Conservation (phyloP, 2,329 filamentous ascomycete genomes). For the Alternaria sp. region DNA sequence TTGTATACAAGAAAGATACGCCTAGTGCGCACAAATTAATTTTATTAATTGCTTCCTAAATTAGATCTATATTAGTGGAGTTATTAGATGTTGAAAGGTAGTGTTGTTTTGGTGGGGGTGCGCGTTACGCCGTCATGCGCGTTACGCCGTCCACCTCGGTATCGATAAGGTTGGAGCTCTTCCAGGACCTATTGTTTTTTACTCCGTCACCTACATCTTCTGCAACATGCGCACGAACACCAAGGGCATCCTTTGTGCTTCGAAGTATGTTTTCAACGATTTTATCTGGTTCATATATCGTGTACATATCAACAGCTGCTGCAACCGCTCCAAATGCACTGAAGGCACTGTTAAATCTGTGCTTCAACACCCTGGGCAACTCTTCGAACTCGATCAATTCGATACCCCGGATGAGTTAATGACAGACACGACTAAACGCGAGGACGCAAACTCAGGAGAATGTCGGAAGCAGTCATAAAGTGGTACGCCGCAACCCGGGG, state of each 20-base stretch:
- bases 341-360: background rate
- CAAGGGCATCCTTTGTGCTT: background rate
- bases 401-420: background rate
- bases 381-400: background rate
- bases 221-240: background rate
- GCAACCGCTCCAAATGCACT: background rate
- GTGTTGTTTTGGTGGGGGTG: too few species aligned
- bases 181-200: background rate
- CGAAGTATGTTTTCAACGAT: background rate
- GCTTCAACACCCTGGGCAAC: background rate
- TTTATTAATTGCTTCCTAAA: too few species aligned
- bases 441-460: background rate
- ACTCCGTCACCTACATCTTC: background rate
- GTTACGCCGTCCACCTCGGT: too few species aligned
- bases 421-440: background rate
- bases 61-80: too few species aligned
- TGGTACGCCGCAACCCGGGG: too few species aligned
- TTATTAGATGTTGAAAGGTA: too few species aligned
- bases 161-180: slow-evolving; percentile 6
- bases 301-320: background rate
- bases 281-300: too few species aligned
- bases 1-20: too few species aligned
- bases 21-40: too few species aligned
- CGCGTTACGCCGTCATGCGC: too few species aligned
- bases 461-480: background rate